phyloP scores from a whole-genome alignment of 2,329 filamentous ascomycete genomes.

The Alternaria conjuncta region DNA sequence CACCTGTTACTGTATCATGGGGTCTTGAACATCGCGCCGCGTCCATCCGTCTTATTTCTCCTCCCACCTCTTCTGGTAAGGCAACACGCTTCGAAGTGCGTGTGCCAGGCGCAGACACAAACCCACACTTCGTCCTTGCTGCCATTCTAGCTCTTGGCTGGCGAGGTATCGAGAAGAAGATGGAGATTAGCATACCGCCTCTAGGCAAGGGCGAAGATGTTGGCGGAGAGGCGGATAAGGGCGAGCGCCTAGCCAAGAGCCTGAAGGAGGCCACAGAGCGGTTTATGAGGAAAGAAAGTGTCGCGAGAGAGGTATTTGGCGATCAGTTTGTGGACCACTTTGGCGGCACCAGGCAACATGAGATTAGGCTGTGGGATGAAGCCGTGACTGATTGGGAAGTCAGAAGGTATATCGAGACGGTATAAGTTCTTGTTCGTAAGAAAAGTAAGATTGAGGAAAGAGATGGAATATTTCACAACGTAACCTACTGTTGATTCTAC shows the following conservation, averaged over 20 bases:
- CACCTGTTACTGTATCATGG: slow-evolving; percentile 96
- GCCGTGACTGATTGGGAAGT: slow-evolving; percentile 95
- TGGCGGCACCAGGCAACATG: slow-evolving; percentile 89
- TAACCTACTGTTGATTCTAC: not conserved
- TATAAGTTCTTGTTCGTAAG: slow-evolving; percentile 14
- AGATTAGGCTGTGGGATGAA: slow-evolving; percentile 89
- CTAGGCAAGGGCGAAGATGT: slow-evolving; percentile 85
- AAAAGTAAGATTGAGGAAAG: not conserved
- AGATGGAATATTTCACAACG: not conserved
- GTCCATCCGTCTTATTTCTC: slow-evolving; percentile 86
- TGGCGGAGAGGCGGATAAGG: slow-evolving; percentile 73
- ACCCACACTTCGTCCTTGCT: slow-evolving; percentile 84
- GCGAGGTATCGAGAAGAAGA: slow-evolving; percentile 90
- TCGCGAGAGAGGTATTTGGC: slow-evolving; percentile 93
- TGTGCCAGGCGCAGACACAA: slow-evolving; percentile 92
- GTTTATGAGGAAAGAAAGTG: slow-evolving; percentile 78
- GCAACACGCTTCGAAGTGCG: slow-evolving; percentile 93
- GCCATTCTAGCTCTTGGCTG: slow-evolving; percentile 88
- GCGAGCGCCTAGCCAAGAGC: slow-evolving; percentile 80
- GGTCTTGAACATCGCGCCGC: slow-evolving; percentile 93
- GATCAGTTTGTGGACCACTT: slow-evolving; percentile 97
- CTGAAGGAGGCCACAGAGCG: slow-evolving; percentile 81
- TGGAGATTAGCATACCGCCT: slow-evolving; percentile 81
- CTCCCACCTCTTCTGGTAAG: slow-evolving; percentile 81
- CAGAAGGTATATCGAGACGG: slow-evolving; percentile 46